Percentiles rank a stretch among this genome's conserved stretches.
Conservation (phyloP, 257 asterid species). For the Rehmannia glutinosa region DNA sequence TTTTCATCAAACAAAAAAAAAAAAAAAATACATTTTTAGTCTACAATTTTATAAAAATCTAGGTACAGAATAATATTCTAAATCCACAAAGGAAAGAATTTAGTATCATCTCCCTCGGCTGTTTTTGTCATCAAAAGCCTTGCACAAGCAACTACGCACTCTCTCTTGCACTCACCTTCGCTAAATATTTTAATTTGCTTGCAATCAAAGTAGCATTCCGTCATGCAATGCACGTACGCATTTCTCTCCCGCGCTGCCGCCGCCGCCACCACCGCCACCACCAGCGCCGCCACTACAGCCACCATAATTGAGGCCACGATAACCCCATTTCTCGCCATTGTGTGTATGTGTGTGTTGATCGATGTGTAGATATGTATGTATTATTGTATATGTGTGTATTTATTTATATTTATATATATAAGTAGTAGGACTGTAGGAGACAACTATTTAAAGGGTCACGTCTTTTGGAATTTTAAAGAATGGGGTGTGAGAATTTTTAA, state of each 20-base stretch:
- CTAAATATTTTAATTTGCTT: constrained; percentile 26
- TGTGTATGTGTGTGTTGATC: not conserved
- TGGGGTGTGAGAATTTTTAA: too few relatives aligned
- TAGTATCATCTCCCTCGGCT: not conserved
- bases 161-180: constrained; percentile 31
- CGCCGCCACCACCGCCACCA: not conserved
- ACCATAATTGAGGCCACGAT: not conserved
- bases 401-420: not conserved
- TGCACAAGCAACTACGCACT: constrained; percentile 30
- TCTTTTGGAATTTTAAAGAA: not conserved
- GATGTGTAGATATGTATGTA: not conserved
- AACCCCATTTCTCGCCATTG: constrained; percentile 4
- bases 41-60: too few relatives aligned
- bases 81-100: constrained; percentile 35
- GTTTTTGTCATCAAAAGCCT: constrained; percentile 1
- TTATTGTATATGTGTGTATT: not conserved
- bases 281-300: not conserved
- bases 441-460: not conserved
- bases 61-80: not conserved
- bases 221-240: constrained; percentile 24
- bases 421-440: too few relatives aligned
- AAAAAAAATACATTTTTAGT: too few relatives aligned
- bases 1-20: too few relatives aligned
- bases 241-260: constrained; percentile 16
- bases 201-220: constrained; percentile 40